Evolutionary conservation across 202 grass and related monocot species (phyloP).

Genomic region (Elaeis oleifera): DNA sequence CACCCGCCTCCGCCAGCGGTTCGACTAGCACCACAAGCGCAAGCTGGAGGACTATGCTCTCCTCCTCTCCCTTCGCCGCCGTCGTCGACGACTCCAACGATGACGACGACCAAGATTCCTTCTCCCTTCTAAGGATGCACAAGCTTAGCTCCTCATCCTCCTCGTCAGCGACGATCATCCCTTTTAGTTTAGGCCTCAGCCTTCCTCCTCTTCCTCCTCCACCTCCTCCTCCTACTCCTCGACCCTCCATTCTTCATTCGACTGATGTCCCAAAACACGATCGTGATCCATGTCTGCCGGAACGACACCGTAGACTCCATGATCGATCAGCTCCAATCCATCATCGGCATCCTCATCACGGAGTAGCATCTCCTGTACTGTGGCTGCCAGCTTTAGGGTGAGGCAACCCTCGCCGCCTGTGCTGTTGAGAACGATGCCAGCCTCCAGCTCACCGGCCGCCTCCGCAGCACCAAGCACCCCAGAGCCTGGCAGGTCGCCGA

Average conservation of each 20-base stretch:
- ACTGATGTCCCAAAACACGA: constrained; percentile 54
- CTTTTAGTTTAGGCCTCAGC: background rate
- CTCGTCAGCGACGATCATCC: background rate
- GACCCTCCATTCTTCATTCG: constrained; percentile 71
- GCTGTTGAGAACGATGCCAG: constrained; percentile 47
- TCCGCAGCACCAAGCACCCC: constrained; percentile 68
- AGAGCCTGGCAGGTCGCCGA: constrained; percentile 68
- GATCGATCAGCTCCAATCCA: constrained; percentile 31
- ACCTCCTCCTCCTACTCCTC: constrained; percentile 1
- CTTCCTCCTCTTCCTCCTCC: background rate
- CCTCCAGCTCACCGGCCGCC: constrained; percentile 53
- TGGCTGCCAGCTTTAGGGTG: constrained; percentile 60
- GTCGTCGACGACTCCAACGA: background rate
- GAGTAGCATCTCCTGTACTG: constrained; percentile 62
- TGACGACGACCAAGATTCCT: background rate
- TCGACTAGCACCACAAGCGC: constrained; percentile 38
- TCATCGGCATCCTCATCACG: constrained; percentile 26
- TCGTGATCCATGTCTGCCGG: constrained; percentile 48
- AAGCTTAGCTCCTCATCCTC: background rate
- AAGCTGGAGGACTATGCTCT: constrained; percentile 63
- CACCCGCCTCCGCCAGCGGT: constrained; percentile 32
- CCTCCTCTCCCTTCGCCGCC: constrained; percentile 19
- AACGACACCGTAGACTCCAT: constrained; percentile 54
- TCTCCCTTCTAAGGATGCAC: background rate
- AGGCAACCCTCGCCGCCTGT: constrained; percentile 45